Conservation (phyloP, 768 basidiomycete genomes). For the Phaeolepiota aurea region DNA sequence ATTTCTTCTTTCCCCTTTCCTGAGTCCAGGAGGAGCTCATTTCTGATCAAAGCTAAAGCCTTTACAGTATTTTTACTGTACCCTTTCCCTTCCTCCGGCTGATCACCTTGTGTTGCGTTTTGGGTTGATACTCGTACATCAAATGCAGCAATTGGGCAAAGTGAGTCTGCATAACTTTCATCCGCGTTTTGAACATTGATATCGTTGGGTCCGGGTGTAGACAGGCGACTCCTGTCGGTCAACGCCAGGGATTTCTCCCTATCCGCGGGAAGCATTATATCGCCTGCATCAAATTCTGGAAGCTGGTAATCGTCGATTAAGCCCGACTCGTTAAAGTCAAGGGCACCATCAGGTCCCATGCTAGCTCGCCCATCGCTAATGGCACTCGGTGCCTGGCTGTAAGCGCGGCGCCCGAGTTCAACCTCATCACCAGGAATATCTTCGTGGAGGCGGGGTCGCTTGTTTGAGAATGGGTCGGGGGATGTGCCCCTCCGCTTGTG, state of each 20-base stretch:
- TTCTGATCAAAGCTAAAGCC: slow-evolving; percentile 68
- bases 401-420: slow-evolving; percentile 67
- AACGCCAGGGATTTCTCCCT: slow-evolving; percentile 41
- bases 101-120: slow-evolving; percentile 32
- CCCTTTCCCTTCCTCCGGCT: slow-evolving; percentile 39
- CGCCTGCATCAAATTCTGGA: slow-evolving; percentile 39
- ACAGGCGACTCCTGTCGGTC: slow-evolving; percentile 53
- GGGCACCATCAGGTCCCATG: slow-evolving; percentile 40
- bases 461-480: slow-evolving; percentile 52
- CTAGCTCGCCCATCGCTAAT: slow-evolving; percentile 46
- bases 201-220: slow-evolving; percentile 57
- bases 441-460: slow-evolving; percentile 47
- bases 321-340: slow-evolving; percentile 55
- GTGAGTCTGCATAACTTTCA: slow-evolving; percentile 59
- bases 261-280: slow-evolving; percentile 22
- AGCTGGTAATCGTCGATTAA: slow-evolving; percentile 67
- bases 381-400: slow-evolving; percentile 53
- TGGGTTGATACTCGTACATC: slow-evolving; percentile 55
- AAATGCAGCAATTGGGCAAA: slow-evolving; percentile 77
- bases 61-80: slow-evolving; percentile 88
- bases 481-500: slow-evolving; percentile 54
- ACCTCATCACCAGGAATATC: slow-evolving; percentile 50
- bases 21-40: slow-evolving; percentile 52
- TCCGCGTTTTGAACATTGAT: slow-evolving; percentile 45
- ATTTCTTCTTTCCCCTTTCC: slow-evolving; percentile 36